phyloP scores from a whole-genome alignment of 768 basidiomycete species.

The Neoboletus brunneissimus region DNA sequence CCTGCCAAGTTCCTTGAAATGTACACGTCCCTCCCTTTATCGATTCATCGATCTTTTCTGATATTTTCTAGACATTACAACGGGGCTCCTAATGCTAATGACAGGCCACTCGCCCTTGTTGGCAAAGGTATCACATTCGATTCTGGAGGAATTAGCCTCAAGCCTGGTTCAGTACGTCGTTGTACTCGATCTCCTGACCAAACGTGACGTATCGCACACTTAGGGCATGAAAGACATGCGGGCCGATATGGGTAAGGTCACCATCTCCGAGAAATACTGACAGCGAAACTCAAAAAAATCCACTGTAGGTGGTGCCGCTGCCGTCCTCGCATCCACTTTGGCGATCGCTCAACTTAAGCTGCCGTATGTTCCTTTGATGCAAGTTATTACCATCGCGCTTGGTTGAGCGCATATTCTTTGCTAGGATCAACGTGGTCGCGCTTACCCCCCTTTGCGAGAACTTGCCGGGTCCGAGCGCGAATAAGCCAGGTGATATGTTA shows the following conservation, averaged over 20 bases:
- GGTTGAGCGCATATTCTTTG: not conserved
- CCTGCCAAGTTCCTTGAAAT: slow-evolving; percentile 88
- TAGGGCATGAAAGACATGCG: slow-evolving; percentile 84
- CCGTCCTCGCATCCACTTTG: slow-evolving; percentile 66
- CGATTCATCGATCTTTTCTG: not conserved
- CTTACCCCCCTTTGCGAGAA: slow-evolving; percentile 81
- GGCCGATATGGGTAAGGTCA: slow-evolving; percentile 72
- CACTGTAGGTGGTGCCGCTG: slow-evolving; percentile 66
- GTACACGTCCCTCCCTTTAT: slow-evolving; percentile 35
- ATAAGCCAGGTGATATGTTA: slow-evolving; percentile 83
- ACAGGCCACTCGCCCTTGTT: slow-evolving; percentile 68
- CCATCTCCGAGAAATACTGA: not conserved
- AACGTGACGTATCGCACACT: not conserved
- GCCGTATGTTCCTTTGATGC: slow-evolving; percentile 50
- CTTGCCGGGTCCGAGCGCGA: slow-evolving; percentile 66
- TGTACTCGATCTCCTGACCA: not conserved
- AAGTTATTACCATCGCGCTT: not conserved
- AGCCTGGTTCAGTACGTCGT: slow-evolving; percentile 59
- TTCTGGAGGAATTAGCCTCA: slow-evolving; percentile 83
- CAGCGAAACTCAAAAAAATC: not conserved
- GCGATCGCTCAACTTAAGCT: slow-evolving; percentile 79
- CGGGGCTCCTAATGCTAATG: slow-evolving; percentile 56
- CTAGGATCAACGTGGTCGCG: slow-evolving; percentile 71
- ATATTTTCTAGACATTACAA: slow-evolving; percentile 64
- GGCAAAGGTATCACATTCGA: slow-evolving; percentile 93